Percentiles rank a stretch among this genome's conserved stretches.
phyloP scores from a whole-genome alignment of 495 filamentous ascomycete genomes.

The Aspergillus ellipticus region DNA sequence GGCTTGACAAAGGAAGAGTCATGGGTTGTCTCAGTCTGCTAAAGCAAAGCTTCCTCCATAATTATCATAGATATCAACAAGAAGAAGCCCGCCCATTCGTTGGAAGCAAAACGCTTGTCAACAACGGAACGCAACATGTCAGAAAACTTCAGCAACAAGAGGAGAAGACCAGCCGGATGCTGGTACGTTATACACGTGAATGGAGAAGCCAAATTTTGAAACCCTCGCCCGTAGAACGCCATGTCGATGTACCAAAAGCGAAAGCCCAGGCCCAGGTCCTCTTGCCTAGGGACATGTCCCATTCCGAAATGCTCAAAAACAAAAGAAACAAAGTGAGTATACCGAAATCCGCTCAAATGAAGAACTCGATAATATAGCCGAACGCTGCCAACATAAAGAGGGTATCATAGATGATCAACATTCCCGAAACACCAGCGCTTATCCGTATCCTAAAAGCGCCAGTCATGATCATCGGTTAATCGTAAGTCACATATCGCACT shows the following conservation, averaged over 20 bases:
- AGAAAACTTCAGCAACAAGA: constrained; percentile 1
- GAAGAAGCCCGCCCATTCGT: background rate
- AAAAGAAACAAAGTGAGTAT: constrained; percentile 1
- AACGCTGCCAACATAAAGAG: constrained; percentile 15
- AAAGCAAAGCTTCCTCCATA: too few relatives aligned
- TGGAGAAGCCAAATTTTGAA: constrained; percentile 3
- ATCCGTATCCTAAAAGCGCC: constrained; percentile 17
- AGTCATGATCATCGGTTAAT: constrained; percentile 16
- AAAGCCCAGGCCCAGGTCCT: background rate
- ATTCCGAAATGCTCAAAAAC: background rate
- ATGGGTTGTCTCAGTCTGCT: too few relatives aligned
- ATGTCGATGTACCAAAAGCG: constrained; percentile 1
- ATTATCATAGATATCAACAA: background rate
- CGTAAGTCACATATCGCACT: constrained; percentile 3
- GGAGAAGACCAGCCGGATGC: constrained; percentile 3
- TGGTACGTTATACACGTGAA: constrained; percentile 8
- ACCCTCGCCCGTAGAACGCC: constrained; percentile 5
- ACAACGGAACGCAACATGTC: background rate
- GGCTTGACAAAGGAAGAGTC: too few relatives aligned
- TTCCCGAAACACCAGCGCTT: constrained; percentile 22
- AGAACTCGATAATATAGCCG: constrained; percentile 10
- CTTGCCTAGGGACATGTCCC: background rate
- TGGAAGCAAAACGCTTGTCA: too few relatives aligned
- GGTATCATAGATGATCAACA: constrained; percentile 24
- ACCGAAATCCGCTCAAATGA: constrained; percentile 1